Base-by-base conservation (phyloP, 2,329 filamentous ascomycete species). In the Paraphaeosphaeria minitans region DNA sequence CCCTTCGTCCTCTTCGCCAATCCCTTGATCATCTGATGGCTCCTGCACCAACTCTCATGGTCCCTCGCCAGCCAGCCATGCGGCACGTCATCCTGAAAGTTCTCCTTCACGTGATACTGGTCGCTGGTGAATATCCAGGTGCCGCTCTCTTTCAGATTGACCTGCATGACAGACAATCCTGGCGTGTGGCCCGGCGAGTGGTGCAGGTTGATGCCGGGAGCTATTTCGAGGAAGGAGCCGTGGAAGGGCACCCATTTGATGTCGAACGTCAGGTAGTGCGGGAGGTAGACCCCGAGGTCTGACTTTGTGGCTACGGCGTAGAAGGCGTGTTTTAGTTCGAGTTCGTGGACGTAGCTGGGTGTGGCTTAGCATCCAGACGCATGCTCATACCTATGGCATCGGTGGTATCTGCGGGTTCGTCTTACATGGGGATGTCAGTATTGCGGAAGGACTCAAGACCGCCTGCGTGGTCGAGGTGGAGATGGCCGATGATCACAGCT, bases 41-140 rank as follows among this genome's bases (percentile, higher is more conserved):
- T 72, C 49, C 59, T 57, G 4, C 76, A 61, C 75, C 76, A 77
- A 22, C 61, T 68, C 45, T 75, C 71, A 59, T 77, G 72, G 57
- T 78, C 75, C 35, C 74, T 67, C 35, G 72, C 73, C 53, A 77
- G 55, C 75, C 75, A 77, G 0, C 75, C 75, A 55, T 77, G 74
- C 22, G 75, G 75, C 37, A 73, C 65, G 46, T 64, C 65, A n/a
- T 69, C 60, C 33, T 72, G 61, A 37, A 60, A 76, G 31, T 77
- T 78, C 65, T 77, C 75, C 52, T 64, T 64, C 2, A 78, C 74
- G 54, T 77, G 74, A 53, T 77, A 75, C 64, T 73, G 71, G 63
- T 77, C 75, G 21, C 72, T 73, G 14, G 74, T 77, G 61, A 76
- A 75, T 45, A 78, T 70, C 71, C 69, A 76, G 1, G 73, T 75